Evolutionary conservation across 202 grass and related monocot species (phyloP).

Genomic region (Bolboschoenoplectus hybrid): DNA sequence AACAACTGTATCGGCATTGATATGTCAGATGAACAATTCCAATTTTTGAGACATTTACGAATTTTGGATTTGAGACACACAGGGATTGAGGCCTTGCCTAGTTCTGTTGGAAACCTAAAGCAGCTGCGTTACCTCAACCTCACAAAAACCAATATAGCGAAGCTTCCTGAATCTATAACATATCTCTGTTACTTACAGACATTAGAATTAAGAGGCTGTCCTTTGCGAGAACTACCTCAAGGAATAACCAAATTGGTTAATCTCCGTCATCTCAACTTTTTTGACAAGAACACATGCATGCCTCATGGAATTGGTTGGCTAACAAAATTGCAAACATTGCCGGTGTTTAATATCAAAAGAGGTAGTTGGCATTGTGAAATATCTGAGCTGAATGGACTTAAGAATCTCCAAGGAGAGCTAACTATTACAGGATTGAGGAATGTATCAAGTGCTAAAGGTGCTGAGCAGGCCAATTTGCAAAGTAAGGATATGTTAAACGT

Average conservation of each 20-base stretch:
- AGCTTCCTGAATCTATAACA: slow-evolving; percentile 38
- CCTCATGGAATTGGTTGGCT: slow-evolving; percentile 24
- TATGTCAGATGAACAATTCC: not conserved
- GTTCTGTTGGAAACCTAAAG: slow-evolving; percentile 35
- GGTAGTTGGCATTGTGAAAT: not conserved
- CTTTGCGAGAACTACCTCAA: slow-evolving; percentile 20
- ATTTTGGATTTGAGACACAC: slow-evolving; percentile 30
- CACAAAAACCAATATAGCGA: not conserved
- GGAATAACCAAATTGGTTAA: slow-evolving; percentile 27
- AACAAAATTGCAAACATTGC: slow-evolving; percentile 27
- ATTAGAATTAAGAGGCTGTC: slow-evolving; percentile 21
- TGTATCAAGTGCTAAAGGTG: no score
- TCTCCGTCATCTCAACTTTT: slow-evolving; percentile 33
- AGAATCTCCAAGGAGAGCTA: slow-evolving; percentile 34
- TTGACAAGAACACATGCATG: not conserved
- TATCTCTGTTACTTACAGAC: slow-evolving; percentile 27
- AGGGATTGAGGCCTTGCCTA: not conserved
- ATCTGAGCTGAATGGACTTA: slow-evolving; percentile 36
- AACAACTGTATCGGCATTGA: no score
- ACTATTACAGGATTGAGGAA: slow-evolving; percentile 32
- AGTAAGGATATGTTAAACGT: not conserved
- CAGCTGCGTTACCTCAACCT: slow-evolving; percentile 34
- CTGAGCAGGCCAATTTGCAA: no score
- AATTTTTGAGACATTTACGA: slow-evolving; percentile 31
- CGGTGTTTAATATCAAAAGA: slow-evolving; percentile 3